Percentiles rank a stretch among this genome's conserved stretches.
Conservation (phyloP, 2,329 filamentous ascomycete genomes). For the Pseudonectria buxi region DNA sequence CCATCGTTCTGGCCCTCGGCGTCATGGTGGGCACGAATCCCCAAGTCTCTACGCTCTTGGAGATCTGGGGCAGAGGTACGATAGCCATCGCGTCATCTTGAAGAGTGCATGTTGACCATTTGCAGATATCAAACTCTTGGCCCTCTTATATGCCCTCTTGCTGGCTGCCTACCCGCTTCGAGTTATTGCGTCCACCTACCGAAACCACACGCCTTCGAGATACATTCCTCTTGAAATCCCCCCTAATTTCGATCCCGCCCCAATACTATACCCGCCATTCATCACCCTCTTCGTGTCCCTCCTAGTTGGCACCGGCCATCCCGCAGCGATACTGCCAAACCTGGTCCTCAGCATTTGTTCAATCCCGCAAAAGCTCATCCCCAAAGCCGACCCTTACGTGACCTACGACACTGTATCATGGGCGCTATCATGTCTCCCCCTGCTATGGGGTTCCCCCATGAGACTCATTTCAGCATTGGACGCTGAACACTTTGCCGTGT, state of each 20-base stretch:
- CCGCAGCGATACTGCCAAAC: slow-evolving; percentile 64
- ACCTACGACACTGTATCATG: slow-evolving; percentile 68
- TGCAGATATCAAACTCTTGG: slow-evolving; percentile 38
- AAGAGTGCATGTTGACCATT: slow-evolving; percentile 1
- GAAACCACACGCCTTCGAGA: slow-evolving; percentile 30
- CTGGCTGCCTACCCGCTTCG: slow-evolving; percentile 53
- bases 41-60: slow-evolving; percentile 38
- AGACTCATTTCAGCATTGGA: slow-evolving; percentile 27
- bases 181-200: slow-evolving; percentile 43
- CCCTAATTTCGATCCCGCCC: slow-evolving; percentile 79
- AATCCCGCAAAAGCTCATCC: slow-evolving; percentile 66
- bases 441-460: slow-evolving; percentile 32
- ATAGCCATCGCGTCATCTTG: not conserved
- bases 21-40: slow-evolving; percentile 41
- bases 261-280: slow-evolving; percentile 76
- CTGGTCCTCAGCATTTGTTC: slow-evolving; percentile 75
- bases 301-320: slow-evolving; percentile 58
- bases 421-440: slow-evolving; percentile 65
- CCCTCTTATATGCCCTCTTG: slow-evolving; percentile 32
- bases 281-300: slow-evolving; percentile 72
- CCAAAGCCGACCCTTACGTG: slow-evolving; percentile 49
- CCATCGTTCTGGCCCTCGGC: slow-evolving; percentile 44
- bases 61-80: slow-evolving; percentile 44
- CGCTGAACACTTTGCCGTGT: slow-evolving; percentile 27
- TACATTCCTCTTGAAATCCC: slow-evolving; percentile 51